Evolutionary conservation across 2,329 filamentous ascomycete genomes (phyloP).

Genomic region (Pezicula radicicola): DNA sequence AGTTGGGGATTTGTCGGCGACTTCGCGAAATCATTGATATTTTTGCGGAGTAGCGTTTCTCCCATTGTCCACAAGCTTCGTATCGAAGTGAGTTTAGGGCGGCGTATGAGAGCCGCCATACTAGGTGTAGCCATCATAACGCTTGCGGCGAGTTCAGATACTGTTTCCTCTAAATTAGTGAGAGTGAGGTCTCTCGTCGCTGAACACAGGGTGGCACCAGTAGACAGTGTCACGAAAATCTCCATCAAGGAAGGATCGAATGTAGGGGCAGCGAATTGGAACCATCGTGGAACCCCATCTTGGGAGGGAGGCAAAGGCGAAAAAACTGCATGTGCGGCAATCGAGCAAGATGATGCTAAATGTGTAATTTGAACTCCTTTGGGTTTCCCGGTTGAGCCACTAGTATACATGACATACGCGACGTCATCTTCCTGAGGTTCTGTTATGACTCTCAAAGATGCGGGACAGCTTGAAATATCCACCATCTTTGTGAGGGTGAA

Average conservation of each 20-base stretch:
- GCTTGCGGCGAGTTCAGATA: neutral
- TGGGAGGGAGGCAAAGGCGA: neutral
- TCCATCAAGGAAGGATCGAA: constrained; percentile 27
- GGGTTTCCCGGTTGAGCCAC: constrained; percentile 11
- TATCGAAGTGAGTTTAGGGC: neutral
- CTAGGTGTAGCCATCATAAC: neutral
- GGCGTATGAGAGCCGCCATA: neutral
- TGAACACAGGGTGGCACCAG: too few species aligned
- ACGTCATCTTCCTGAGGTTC: neutral
- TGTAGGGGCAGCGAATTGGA: neutral
- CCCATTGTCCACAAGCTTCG: neutral
- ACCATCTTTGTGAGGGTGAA: neutral
- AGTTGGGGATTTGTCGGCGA: too few species aligned
- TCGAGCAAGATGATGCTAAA: constrained; percentile 10
- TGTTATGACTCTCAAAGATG: neutral
- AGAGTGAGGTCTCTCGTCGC: too few species aligned
- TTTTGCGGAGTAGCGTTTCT: neutral
- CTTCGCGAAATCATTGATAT: too few species aligned
- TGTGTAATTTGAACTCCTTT: constrained; percentile 32
- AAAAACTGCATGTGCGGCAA: neutral
- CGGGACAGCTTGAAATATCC: too few species aligned
- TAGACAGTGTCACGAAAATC: constrained; percentile 22
- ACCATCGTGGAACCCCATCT: neutral
- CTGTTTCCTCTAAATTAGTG: too few species aligned
- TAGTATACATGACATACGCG: constrained; percentile 9